Percentiles rank a stretch among this genome's conserved stretches.
phyloP scores from a whole-genome alignment of 2,329 filamentous ascomycete genomes.

The Lasiodiplodia sp. region DNA sequence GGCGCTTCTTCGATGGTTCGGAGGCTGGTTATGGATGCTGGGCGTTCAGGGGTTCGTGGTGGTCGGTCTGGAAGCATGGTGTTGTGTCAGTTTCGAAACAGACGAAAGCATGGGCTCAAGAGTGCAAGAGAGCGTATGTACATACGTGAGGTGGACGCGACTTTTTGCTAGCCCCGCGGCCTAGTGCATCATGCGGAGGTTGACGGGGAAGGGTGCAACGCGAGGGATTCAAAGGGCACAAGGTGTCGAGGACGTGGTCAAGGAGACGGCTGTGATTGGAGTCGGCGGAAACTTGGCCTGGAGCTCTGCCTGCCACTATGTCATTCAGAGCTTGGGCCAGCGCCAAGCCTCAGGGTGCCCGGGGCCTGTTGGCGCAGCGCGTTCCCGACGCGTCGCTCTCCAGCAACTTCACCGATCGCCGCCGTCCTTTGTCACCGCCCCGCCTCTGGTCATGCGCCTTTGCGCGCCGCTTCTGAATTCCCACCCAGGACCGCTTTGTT shows the following conservation, averaged over 20 bases:
- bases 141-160: conserved; percentile 17
- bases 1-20: conserved; percentile 27
- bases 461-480: neutral
- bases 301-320: conserved; percentile 11
- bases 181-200: conserved; percentile 22
- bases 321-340: conserved; percentile 14
- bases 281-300: conserved; percentile 24
- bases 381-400: conserved; percentile 28
- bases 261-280: conserved; percentile 21
- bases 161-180: conserved; percentile 16
- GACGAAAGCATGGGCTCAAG: neutral
- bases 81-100: conserved; percentile 14
- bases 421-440: neutral
- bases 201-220: conserved; percentile 1
- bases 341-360: conserved; percentile 11
- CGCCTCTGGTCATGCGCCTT: conserved; percentile 24
- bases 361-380: conserved; percentile 18
- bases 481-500: neutral
- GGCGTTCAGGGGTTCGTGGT: conserved; percentile 1
- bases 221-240: neutral
- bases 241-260: conserved; percentile 17
- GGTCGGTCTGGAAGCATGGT: conserved; percentile 16
- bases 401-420: conserved; percentile 18
- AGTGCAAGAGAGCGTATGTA: neutral
- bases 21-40: conserved; percentile 13